phyloP scores from a whole-genome alignment of 2,329 filamentous ascomycete genomes.

The Harringtonia lauricola region DNA sequence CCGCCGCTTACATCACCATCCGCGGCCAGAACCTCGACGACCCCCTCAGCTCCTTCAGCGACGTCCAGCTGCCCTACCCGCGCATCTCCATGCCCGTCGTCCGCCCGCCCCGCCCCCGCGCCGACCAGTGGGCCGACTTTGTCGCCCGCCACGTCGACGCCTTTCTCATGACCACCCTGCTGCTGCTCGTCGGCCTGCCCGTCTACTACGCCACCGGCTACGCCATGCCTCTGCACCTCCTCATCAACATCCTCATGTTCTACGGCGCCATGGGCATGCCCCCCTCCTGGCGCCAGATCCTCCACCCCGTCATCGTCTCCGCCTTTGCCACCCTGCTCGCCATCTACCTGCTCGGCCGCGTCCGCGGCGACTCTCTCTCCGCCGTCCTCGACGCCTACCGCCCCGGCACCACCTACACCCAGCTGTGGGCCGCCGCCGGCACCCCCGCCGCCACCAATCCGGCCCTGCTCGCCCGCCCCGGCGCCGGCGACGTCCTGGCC shows the following conservation, averaged over 20 bases:
- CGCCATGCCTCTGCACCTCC: conserved; percentile 34
- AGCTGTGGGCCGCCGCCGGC: conserved; percentile 29
- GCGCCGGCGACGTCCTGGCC: conserved; percentile 45
- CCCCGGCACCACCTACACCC: conserved; percentile 39
- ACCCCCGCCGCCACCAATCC: background rate
- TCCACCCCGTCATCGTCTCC: conserved; percentile 48
- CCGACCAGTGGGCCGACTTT: conserved; percentile 37
- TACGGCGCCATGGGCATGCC: conserved; percentile 38
- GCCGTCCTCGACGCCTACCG: conserved; percentile 34
- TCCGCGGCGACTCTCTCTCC: conserved; percentile 27
- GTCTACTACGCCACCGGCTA: conserved; percentile 43
- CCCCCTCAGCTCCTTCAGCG: conserved; percentile 13
- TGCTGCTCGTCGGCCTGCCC: conserved; percentile 41
- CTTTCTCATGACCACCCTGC: conserved; percentile 30
- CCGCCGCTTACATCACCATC: conserved; percentile 12
- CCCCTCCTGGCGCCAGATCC: conserved; percentile 33
- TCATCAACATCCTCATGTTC: conserved; percentile 40
- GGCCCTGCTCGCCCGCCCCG: conserved; percentile 24
- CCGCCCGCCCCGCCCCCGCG: conserved; percentile 30
- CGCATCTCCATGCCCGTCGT: conserved; percentile 10
- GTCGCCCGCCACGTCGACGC: conserved; percentile 34
- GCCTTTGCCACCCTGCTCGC: conserved; percentile 40
- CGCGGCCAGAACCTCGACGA: conserved; percentile 13
- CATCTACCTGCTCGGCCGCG: conserved; percentile 41
- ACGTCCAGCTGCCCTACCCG: conserved; percentile 7